Evolutionary conservation across 805 yeast species (phyloP).

Genomic region (Blastobotrys parvus): DNA sequence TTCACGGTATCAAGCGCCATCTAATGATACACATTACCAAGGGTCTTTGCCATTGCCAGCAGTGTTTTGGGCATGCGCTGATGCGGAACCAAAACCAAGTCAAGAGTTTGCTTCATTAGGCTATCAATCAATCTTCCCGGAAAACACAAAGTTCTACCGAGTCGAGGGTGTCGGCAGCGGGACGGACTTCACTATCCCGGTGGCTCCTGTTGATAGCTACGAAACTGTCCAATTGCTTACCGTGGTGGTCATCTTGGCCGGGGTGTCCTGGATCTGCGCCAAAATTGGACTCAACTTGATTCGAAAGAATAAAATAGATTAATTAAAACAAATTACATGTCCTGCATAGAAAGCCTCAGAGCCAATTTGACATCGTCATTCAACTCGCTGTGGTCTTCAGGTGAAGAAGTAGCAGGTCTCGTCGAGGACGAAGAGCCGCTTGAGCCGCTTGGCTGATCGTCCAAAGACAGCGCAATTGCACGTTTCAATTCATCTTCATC

Average conservation of each 20-base stretch:
- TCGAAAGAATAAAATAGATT: not conserved
- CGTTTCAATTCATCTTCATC: conserved; percentile 9
- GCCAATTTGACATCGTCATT: conserved; percentile 1
- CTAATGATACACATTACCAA: conserved; percentile 13
- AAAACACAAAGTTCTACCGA: conserved; percentile 37
- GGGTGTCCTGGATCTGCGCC: conserved; percentile 28
- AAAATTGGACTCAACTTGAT: conserved; percentile 8
- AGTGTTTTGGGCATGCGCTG: conserved; percentile 45
- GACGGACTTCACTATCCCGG: conserved; percentile 35
- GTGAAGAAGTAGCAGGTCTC: too few relatives aligned
- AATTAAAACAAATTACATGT: too few relatives aligned
- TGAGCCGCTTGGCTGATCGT: not conserved
- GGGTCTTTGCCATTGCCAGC: conserved; percentile 31
- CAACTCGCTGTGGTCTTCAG: not conserved
- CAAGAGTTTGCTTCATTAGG: conserved; percentile 35
- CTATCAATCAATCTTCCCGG: conserved; percentile 39
- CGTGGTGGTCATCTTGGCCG: conserved; percentile 27
- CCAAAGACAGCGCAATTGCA: not conserved
- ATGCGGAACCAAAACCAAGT: conserved; percentile 31
- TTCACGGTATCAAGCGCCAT: conserved; percentile 43
- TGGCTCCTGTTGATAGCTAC: conserved; percentile 29
- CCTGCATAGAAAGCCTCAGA: not conserved
- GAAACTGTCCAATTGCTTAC: conserved; percentile 31
- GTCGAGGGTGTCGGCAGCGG: conserved; percentile 20
- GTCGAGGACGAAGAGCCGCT: not conserved